These are phyloP conservation scores for Tulasnella sp. DNA, from an alignment of 768 basidiomycete species.

Conservation along the genomic window DNA sequence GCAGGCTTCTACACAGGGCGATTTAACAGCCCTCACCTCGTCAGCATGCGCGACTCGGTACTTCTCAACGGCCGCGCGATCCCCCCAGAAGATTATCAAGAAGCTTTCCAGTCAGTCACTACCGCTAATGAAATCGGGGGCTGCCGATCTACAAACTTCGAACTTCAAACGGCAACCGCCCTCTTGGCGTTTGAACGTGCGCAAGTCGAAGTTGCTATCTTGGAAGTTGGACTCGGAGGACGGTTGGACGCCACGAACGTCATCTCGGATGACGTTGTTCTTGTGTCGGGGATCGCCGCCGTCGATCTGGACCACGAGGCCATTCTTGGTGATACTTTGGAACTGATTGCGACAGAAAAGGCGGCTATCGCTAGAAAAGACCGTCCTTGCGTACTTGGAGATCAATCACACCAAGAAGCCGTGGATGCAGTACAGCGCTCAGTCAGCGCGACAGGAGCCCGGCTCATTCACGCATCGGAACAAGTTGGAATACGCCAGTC, in stretches of 20 bases:
- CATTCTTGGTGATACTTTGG: conserved; percentile 78
- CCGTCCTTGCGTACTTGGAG: conserved; percentile 66
- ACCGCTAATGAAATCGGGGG: conserved; percentile 50
- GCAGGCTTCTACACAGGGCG: conserved; percentile 68
- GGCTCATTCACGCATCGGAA: conserved; percentile 45
- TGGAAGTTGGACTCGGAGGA: conserved; percentile 97
- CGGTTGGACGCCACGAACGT: conserved; percentile 91
- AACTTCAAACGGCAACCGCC: conserved; percentile 82
- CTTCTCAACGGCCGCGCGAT: conserved; percentile 64
- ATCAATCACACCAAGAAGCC: conserved; percentile 56
- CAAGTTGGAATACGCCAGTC: too few species aligned
- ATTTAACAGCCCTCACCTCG: conserved; percentile 92
- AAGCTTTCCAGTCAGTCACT: conserved; percentile 55
- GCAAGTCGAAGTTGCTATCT: conserved; percentile 75
- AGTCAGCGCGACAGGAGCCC: conserved; percentile 51
- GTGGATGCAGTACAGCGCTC: conserved; percentile 49
- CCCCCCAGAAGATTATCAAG: conserved; percentile 51
- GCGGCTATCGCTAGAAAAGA: conserved; percentile 72
- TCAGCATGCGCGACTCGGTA: conserved; percentile 77
- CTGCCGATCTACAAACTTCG: conserved; percentile 71
- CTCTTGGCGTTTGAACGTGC: conserved; percentile 71
- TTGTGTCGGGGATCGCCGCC: conserved; percentile 79
- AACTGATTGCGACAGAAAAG: conserved; percentile 80
- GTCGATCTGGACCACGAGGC: conserved; percentile 94
- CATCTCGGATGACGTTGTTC: conserved; percentile 66